Percentiles rank a stretch among this genome's conserved stretches.
These are phyloP conservation scores for Rasamsonia emersonii DNA, from an alignment of 2,329 filamentous ascomycete genomes.

Conservation along the genomic window DNA sequence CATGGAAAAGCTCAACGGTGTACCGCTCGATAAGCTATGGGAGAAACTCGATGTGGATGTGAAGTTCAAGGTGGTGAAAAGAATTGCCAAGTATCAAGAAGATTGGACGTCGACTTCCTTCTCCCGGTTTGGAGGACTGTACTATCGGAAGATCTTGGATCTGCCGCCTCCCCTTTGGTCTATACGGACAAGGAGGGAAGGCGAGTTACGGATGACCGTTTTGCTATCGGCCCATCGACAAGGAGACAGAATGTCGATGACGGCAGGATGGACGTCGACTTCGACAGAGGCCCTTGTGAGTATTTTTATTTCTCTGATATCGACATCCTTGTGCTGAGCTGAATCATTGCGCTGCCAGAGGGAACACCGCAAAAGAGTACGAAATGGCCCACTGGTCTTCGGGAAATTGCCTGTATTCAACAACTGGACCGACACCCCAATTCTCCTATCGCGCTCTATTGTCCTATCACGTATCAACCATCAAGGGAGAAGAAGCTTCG, in stretches of 20 bases:
- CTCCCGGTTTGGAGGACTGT: slow-evolving; percentile 16
- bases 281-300: slow-evolving; percentile 32
- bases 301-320: slow-evolving; percentile 7
- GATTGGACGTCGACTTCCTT: slow-evolving; percentile 23
- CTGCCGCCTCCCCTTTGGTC: slow-evolving; percentile 5
- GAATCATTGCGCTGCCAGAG: slow-evolving; percentile 15
- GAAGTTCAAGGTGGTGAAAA: slow-evolving; percentile 17
- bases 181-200: slow-evolving; percentile 14
- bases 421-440: slow-evolving; percentile 20
- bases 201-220: slow-evolving; percentile 16
- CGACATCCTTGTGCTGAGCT: too few species aligned
- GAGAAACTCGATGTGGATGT: slow-evolving; percentile 16
- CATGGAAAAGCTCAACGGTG: slow-evolving; percentile 18
- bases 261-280: slow-evolving; percentile 19
- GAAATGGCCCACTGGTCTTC: slow-evolving; percentile 21
- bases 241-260: slow-evolving; percentile 24
- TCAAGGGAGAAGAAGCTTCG: slow-evolving; percentile 15
- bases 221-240: slow-evolving; percentile 29
- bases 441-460: slow-evolving; percentile 24
- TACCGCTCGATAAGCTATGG: slow-evolving; percentile 24
- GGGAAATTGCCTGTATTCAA: slow-evolving; percentile 23
- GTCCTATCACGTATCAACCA: slow-evolving; percentile 28
- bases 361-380: slow-evolving; percentile 22
- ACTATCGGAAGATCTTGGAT: slow-evolving; percentile 25
- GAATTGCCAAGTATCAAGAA: slow-evolving; percentile 22